Evolutionary conservation across 1,284 basidiomycete genomes (phyloP), one percentile per base, ranked within the genome.

Genomic region (Fomitopsis betulina): DNA sequence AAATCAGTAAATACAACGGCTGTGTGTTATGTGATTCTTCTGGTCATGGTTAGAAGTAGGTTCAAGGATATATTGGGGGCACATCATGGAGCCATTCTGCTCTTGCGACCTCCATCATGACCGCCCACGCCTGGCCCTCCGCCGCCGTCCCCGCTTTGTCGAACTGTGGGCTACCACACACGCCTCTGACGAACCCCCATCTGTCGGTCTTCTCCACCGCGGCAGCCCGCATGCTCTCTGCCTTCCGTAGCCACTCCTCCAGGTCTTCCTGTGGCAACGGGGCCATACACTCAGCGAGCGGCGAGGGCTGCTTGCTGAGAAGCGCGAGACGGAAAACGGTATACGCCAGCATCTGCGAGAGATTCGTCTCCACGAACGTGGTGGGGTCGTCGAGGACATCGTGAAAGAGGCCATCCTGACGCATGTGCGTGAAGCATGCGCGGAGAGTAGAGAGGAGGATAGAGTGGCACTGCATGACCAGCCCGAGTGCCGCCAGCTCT

Each of bases 141-240:
- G 66, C 61, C 3, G 65, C 65, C 3, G 65, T 67, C 0, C 65
- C 67, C 2, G 65, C 55, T 35, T 53, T 45, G 54, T 67, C 60
- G 52, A 70, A 70, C 4, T 27, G 60, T 1, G 65, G 67, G 49
- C 65, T 67, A 21, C 65, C 66, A 56, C 66, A 70, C 25, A 68
- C 68, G 42, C 62, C 65, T 39, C 60, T 58, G 37, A 70, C 65
- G 37, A 68, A 63, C 1, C 67, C 66, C 62, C 60, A 68, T 23
- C 32, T 21, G 53, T 70, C 68, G 17, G 61, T 65, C 60, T 66
- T 65, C 30, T 5, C 45, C 23, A 58, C 47, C 1, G 64, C 64
- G 0, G 67, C 67, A 2, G 54, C 52, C 5, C 58, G 54, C 62
- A 68, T 62, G 32, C 13, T 25, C 10, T 56, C 53, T 10, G 68